Percentiles rank a stretch among this genome's conserved stretches.
Conservation (phyloP, 2,329 filamentous ascomycete species). For the Aulographum hederae region DNA sequence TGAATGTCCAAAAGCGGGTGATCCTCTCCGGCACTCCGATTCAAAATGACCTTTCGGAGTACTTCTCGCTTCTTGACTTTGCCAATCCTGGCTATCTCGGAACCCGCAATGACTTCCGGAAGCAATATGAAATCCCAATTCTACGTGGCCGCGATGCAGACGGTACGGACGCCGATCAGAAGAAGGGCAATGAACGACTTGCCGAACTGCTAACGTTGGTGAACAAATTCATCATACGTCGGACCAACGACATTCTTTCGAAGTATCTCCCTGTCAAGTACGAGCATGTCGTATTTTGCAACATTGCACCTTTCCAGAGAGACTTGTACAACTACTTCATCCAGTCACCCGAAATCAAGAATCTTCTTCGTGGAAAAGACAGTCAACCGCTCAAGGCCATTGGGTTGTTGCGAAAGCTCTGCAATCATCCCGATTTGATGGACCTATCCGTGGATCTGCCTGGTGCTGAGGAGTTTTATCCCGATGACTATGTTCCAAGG, state of each 20-base stretch:
- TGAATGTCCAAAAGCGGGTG: constrained; percentile 81
- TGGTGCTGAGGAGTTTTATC: constrained; percentile 65
- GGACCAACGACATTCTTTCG: constrained; percentile 92
- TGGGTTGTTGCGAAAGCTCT: constrained; percentile 91
- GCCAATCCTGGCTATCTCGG: constrained; percentile 88
- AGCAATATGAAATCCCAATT: constrained; percentile 85
- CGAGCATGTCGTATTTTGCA: constrained; percentile 97
- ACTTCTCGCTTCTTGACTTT: constrained; percentile 90
- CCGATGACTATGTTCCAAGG: constrained; percentile 75
- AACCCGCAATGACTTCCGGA: constrained; percentile 77
- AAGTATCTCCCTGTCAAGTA: constrained; percentile 98
- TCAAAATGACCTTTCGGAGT: constrained; percentile 96
- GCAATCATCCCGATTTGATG: constrained; percentile 90
- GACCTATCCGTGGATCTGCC: constrained; percentile 70
- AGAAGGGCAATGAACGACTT: constrained; percentile 69
- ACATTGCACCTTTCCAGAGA: constrained; percentile 78
- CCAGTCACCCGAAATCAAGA: constrained; percentile 85
- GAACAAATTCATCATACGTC: constrained; percentile 96
- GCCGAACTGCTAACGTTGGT: constrained; percentile 66
- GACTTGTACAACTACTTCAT: constrained; percentile 96
- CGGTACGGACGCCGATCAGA: constrained; percentile 63
- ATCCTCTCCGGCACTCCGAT: constrained; percentile 96
- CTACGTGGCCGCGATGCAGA: constrained; percentile 79
- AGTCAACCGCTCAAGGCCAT: constrained; percentile 95
- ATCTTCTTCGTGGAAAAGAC: constrained; percentile 76